Base-by-base conservation (phyloP, 345 rosid species). In the Gossypium raimondii region DNA sequence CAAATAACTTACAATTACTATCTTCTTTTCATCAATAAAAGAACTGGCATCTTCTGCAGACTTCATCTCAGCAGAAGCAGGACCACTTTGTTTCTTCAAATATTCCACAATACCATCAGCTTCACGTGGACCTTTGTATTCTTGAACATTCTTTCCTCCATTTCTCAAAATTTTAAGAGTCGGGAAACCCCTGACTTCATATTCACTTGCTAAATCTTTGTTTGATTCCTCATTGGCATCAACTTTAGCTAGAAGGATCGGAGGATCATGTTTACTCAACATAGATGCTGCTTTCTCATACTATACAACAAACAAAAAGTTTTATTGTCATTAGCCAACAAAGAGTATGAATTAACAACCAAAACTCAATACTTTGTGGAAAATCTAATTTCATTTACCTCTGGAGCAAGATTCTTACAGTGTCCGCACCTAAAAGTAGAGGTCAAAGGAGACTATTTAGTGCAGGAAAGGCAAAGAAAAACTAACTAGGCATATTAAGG, bases 121-220 rank as follows among this genome's bases (percentile, higher is more conserved):
- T 3, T 96, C 93, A 7, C 98, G 96, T 65, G 99, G 99, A 38
- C 99, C 99, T 41, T 96, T 93, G 82, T 90, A 96, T 2, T 96
- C 98, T 79, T 93, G 97, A 85, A 82, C 44, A 12, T 48, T 27
- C 71, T 92, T 92, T 10, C 99, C 99, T 74, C 94, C 94, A 60
- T 92, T 86, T 80, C 98, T 89, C 70, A 96, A 70, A 75, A 96
- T 96, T 83, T 91, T 93, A 52, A 96, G 61, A 0, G 98, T 88
- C 13, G 99, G 99, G 82, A 88, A 96, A 43, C 99, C 99, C 83
- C 67, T 83, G 16, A 96, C 75, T 24, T 93, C 87, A 76, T 77
- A 86, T 61, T 91, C 80, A 3, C 17, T 69, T 4, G 93, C 92
- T n/a, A 96, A 64, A 3, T 64, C 94, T 76, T 78, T 92, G 85